These are phyloP conservation scores for Hansenula sp. DNA, from an alignment of 1,139 yeast genomes.

Conservation along the genomic window DNA sequence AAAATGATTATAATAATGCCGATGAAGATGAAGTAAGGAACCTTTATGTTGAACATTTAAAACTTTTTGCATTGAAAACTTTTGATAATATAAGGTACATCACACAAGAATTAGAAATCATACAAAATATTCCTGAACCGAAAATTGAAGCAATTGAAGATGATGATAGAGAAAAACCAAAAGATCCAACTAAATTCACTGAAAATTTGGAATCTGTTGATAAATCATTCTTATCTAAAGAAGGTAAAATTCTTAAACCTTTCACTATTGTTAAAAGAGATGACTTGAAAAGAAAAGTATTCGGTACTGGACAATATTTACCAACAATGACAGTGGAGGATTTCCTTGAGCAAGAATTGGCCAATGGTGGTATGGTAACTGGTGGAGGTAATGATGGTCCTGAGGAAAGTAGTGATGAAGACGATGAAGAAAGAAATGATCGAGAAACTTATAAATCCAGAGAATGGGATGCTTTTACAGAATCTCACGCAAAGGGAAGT, in stretches of 20 bases:
- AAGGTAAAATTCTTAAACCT: conserved; percentile 80
- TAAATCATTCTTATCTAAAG: conserved; percentile 47
- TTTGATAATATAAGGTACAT: conserved; percentile 51
- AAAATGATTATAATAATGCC: conserved; percentile 32
- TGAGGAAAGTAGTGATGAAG: conserved; percentile 48
- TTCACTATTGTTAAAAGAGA: conserved; percentile 73
- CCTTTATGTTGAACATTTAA: conserved; percentile 52
- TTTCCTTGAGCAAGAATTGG: conserved; percentile 78
- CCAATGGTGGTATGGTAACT: conserved; percentile 74
- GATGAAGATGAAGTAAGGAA: conserved; percentile 64
- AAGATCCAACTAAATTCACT: conserved; percentile 42
- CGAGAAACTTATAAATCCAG: conserved; percentile 62
- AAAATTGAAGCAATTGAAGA: conserved; percentile 14
- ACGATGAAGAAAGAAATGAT: conserved; percentile 44
- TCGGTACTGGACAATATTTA: conserved; percentile 87
- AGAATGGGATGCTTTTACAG: conserved; percentile 92
- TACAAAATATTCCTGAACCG: conserved; percentile 35
- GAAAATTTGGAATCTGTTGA: conserved; percentile 46
- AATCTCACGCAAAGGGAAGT: conserved; percentile 78
- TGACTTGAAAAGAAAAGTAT: conserved; percentile 59
- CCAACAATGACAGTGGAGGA: conserved; percentile 98
- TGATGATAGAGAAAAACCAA: conserved; percentile 12
- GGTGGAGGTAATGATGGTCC: conserved; percentile 40
- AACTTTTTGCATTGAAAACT: conserved; percentile 46
- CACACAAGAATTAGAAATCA: conserved; percentile 54